phyloP scores from a whole-genome alignment of 2,329 filamentous ascomycete species.

The Venturia carpophila region DNA sequence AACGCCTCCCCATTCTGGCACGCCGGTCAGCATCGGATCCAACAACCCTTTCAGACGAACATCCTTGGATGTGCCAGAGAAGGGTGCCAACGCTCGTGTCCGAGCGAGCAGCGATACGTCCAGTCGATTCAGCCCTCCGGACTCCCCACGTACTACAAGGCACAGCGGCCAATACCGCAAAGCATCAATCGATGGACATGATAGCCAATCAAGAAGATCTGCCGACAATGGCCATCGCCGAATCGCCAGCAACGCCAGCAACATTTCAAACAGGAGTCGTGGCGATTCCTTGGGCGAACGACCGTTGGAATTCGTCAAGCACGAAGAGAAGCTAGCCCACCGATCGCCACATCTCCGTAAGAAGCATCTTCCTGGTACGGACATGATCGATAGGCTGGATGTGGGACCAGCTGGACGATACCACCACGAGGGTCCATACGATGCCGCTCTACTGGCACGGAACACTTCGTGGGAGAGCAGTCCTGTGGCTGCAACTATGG shows the following conservation, averaged over 20 bases:
- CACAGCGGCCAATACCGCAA: slow-evolving; percentile 10
- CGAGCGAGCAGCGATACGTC: slow-evolving; percentile 14
- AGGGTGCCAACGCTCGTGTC: neutral
- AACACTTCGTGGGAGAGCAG: slow-evolving; percentile 58
- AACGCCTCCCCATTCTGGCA: slow-evolving; percentile 13
- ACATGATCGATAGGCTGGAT: slow-evolving; percentile 76
- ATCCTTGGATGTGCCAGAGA: slow-evolving; percentile 13
- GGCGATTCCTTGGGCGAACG: slow-evolving; percentile 30
- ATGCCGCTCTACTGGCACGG: slow-evolving; percentile 67
- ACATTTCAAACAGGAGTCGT: slow-evolving; percentile 19
- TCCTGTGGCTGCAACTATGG: slow-evolving; percentile 67
- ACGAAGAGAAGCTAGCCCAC: slow-evolving; percentile 57
- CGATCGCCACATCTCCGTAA: slow-evolving; percentile 59
- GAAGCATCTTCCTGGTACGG: slow-evolving; percentile 58
- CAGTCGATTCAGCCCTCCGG: neutral
- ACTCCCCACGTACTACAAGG: neutral
- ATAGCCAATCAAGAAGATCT: neutral
- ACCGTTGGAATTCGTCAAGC: slow-evolving; percentile 59
- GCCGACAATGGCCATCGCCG: neutral
- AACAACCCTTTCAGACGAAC: slow-evolving; percentile 38
- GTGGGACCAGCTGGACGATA: slow-evolving; percentile 51
- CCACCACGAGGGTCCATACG: slow-evolving; percentile 87
- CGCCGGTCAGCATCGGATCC: slow-evolving; percentile 23
- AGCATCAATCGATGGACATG: neutral
- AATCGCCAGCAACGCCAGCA: slow-evolving; percentile 1